Base-by-base conservation (phyloP, 306 rosid species). In the Lupinus albus region DNA sequence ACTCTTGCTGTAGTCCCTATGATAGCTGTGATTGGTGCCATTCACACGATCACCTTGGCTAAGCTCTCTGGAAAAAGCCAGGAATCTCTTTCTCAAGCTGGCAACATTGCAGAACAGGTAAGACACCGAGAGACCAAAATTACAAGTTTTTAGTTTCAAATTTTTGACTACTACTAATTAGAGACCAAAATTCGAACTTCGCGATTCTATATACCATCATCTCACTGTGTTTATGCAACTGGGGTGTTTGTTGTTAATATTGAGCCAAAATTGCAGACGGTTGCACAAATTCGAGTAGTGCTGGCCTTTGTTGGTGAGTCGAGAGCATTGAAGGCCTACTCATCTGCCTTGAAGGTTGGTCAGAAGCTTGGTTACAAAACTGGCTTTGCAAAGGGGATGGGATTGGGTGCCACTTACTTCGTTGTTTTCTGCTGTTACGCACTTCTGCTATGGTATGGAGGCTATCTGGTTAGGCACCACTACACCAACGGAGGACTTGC, bases 391-490 rank as follows among this genome's bases (percentile, higher is more conserved):
- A 93, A 93, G 79, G 98, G 98, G 78, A 75, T 89, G 83, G 98
- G 98, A 76, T 80, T 93, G 49, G 98, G 98, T 4, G 97, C 98
- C 1, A 93, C 98, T 38, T 93, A 93, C 78, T 93, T 93, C 74
- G 98, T 93, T 39, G 98, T 93, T 32, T 93, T 93, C 81, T 93
- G 98, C 68, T 87, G 97, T 48, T 93, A 93, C 62, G 98, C 98
- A 0, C 98, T 93, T 84, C 84, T 93, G 48, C 87, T 93, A 1
- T 93, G 98, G 98, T 93, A 89, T 50, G 98, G 98, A 17, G 98
- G 98, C 51, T 93, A 86, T 80, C 86, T 93, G 4, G 97, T 93
- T 39, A 75, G 98, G 75, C 98, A 93, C 72, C 89, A 86, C 63
- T 75, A 77, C 68, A 93, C 98, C 76, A 93, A 93, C 64, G 98